Evolutionary conservation across 2,329 filamentous ascomycete species (phyloP).

Genomic region (Ophiostoma piceae): DNA sequence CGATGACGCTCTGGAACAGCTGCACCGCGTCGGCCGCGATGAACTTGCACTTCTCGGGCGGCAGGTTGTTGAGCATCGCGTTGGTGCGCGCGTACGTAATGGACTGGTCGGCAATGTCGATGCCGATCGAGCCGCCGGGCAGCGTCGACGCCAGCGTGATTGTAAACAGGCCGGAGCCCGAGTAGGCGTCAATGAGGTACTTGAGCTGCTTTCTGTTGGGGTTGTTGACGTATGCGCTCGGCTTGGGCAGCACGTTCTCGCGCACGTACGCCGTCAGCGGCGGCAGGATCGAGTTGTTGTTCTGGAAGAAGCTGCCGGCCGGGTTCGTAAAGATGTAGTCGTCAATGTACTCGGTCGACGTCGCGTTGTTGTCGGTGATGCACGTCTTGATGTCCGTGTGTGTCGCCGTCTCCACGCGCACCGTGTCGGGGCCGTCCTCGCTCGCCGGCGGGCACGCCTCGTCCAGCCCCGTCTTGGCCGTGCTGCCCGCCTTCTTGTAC

Average conservation of each 20-base stretch:
- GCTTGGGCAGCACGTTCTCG: conserved; percentile 56
- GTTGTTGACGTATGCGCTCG: not conserved
- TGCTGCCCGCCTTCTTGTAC: conserved; percentile 42
- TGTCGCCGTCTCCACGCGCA: conserved; percentile 50
- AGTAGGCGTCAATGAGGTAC: conserved; percentile 96
- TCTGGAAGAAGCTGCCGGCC: conserved; percentile 95
- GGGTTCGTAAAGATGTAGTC: conserved; percentile 82
- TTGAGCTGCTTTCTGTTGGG: conserved; percentile 46
- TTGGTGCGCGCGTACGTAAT: conserved; percentile 77
- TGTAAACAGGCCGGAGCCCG: conserved; percentile 93
- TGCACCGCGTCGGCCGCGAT: conserved; percentile 80
- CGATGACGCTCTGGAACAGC: conserved; percentile 67
- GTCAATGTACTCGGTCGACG: conserved; percentile 81
- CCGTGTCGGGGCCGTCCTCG: conserved; percentile 38
- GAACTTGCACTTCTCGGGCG: conserved; percentile 66
- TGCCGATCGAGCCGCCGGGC: conserved; percentile 73
- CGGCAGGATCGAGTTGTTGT: conserved; percentile 96
- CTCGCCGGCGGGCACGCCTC: conserved; percentile 16
- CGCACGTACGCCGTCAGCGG: conserved; percentile 83
- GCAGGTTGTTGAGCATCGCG: conserved; percentile 68
- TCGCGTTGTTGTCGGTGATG: conserved; percentile 78
- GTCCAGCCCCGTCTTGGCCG: not conserved
- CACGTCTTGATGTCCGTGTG: conserved; percentile 79
- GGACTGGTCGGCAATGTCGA: conserved; percentile 77
- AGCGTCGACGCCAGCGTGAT: conserved; percentile 85